Conservation (phyloP, 176 grass and related monocot species). For the Phoenix roebelenii region DNA sequence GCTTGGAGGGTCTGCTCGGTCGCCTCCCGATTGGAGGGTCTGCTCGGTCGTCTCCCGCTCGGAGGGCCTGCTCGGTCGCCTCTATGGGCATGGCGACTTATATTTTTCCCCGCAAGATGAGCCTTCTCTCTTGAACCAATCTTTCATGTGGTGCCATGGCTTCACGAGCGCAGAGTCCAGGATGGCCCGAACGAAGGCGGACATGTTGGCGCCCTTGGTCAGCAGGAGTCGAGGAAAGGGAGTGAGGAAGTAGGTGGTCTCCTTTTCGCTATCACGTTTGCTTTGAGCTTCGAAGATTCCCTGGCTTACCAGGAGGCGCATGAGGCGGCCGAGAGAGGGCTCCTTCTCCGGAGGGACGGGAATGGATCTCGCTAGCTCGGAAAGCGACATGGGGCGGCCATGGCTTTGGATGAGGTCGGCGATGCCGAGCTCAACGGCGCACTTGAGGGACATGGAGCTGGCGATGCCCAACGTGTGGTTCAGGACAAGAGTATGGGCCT, state of each 20-base stretch:
- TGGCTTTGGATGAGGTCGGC: constrained; percentile 8
- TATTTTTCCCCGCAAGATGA: too few relatives aligned
- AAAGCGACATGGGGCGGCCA: constrained; percentile 21
- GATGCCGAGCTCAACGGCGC: neutral
- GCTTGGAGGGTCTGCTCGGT: too few relatives aligned
- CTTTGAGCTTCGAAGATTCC: constrained; percentile 12
- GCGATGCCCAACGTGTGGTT: constrained; percentile 1
- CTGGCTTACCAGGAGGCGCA: constrained; percentile 12
- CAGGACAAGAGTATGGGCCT: neutral
- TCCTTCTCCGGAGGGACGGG: constrained; percentile 20
- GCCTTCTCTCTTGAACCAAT: constrained; percentile 21
- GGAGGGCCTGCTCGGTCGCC: too few relatives aligned
- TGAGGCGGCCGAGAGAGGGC: constrained; percentile 5
- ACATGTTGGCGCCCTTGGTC: neutral
- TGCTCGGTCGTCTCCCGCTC: too few relatives aligned
- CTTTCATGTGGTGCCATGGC: neutral
- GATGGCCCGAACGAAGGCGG: constrained; percentile 8
- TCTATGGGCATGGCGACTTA: too few relatives aligned
- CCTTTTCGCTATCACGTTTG: neutral
- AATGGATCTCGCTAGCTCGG: constrained; percentile 16
- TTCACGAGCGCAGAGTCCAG: neutral
- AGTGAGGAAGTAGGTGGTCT: constrained; percentile 17
- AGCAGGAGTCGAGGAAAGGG: constrained; percentile 12
- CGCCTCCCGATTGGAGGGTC: too few relatives aligned
- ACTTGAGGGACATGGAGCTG: constrained; percentile 5